Evolutionary conservation across 257 asterid species (phyloP), one percentile per base, ranked within the genome.

Genomic region (Oldenlandia corymbosa): DNA sequence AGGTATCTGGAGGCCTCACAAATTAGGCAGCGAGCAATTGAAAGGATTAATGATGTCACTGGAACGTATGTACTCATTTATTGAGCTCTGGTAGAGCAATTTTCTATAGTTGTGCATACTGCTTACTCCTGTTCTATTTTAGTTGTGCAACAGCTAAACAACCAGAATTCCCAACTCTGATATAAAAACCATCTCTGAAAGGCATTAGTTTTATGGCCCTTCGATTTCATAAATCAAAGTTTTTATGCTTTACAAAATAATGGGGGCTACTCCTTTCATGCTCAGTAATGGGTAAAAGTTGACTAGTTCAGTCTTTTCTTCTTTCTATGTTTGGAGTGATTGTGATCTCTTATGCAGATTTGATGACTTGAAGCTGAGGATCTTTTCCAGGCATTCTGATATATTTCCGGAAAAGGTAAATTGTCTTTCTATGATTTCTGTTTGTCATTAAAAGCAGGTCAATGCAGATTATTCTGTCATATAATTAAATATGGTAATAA

Each of bases 1-100:
- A 83, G 90, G 70, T 91, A 91, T 74, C 84, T 91, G 62, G 95
- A 88, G 82, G 96, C 98, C 62, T 91, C 98, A 45, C 89, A 88
- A 70, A 91, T 91, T 67, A 76, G 96, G 75, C 83, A 83, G 58
- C 81, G 96, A 42, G 96, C 96, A 23, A 83, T 86, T 64, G 94
- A 91, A 76, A 86, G 98, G 84, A 79, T 86, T 73, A 91, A 83
- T 68, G 81, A 79, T 68, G 98, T 91, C 64, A 76, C 72, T 73
- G 98, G 94, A 64, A 91, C 98, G 98, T 91, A 88, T 43, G 98
- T 39, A 20, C 64, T 74, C 73, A 57, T 81, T 64, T 59, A 50
- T 68, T 24, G 39, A 7, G 27, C 47, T 32, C 57, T 66, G 36
- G 27, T n/a, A 31, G n/a, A 26, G 28, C 51, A 27, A 39, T 48